These are phyloP conservation scores for Lenwebbia sp. DNA, from an alignment of 345 rosid species.

Conservation along the genomic window DNA sequence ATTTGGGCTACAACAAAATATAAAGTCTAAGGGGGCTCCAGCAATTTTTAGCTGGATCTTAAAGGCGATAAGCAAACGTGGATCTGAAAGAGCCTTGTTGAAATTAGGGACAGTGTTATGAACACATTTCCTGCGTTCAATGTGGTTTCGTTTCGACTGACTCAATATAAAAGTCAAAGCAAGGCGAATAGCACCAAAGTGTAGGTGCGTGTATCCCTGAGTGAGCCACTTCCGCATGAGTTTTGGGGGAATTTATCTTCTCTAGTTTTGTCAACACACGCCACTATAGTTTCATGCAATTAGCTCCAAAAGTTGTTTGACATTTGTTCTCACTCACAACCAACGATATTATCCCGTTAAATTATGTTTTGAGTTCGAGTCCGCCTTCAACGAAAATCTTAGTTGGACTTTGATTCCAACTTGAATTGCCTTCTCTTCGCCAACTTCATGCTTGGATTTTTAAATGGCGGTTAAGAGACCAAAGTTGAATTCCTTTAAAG, in stretches of 20 bases:
- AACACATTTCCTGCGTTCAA: too few species aligned
- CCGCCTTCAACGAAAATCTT: not conserved
- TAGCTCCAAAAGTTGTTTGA: not conserved
- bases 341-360: not conserved
- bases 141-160: too few species aligned
- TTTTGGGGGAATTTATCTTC: not conserved
- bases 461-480: not conserved
- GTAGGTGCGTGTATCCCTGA: not conserved
- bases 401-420: not conserved
- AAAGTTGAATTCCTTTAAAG: not conserved
- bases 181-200: not conserved
- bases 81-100: too few species aligned
- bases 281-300: not conserved
- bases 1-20: not conserved
- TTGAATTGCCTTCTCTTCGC: not conserved
- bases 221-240: not conserved
- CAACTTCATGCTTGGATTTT: not conserved
- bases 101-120: too few species aligned
- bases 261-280: not conserved
- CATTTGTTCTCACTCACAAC: not conserved
- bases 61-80: not conserved
- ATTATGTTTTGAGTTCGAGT: not conserved
- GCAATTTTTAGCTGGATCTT: not conserved
- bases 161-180: not conserved
- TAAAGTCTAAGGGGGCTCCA: not conserved